phyloP scores from a whole-genome alignment of 495 filamentous ascomycete genomes.

The Aspergillus homomorphus region DNA sequence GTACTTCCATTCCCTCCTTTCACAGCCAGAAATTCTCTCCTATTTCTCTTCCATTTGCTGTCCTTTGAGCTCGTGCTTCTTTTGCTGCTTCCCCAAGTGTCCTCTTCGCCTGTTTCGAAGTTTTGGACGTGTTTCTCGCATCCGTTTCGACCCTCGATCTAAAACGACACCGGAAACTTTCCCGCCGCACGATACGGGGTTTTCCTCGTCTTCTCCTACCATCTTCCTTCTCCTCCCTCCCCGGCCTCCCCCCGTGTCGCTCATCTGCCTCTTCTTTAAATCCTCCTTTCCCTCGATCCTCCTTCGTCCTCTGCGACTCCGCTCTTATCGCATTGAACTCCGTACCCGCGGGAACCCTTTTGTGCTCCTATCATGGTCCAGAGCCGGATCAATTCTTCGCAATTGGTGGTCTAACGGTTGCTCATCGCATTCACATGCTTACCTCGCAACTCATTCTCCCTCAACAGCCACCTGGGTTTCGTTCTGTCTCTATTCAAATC shows the following conservation, averaged over 20 bases:
- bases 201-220: too few relatives aligned
- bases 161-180: slow-evolving; percentile 5
- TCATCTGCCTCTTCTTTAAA: not conserved
- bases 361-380: slow-evolving; percentile 19
- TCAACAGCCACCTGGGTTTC: not conserved
- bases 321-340: not conserved
- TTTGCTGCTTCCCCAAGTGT: not conserved
- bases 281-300: not conserved
- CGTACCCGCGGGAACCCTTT: not conserved
- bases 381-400: slow-evolving; percentile 10
- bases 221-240: not conserved
- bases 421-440: slow-evolving; percentile 6
- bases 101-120: not conserved
- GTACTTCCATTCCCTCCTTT: slow-evolving; percentile 13
- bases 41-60: slow-evolving; percentile 8
- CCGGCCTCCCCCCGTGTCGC: slow-evolving; percentile 3
- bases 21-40: slow-evolving; percentile 9
- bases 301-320: not conserved
- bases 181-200: slow-evolving; percentile 4
- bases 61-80: not conserved
- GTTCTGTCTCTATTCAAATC: not conserved
- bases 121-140: slow-evolving; percentile 1
- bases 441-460: not conserved
- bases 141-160: slow-evolving; percentile 4
- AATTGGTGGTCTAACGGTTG: slow-evolving; percentile 19